Percentiles rank a stretch among this genome's conserved stretches.
Evolutionary conservation across 2,329 filamentous ascomycete genomes (phyloP).

Genomic region (Hymenoscyphus salicellus): DNA sequence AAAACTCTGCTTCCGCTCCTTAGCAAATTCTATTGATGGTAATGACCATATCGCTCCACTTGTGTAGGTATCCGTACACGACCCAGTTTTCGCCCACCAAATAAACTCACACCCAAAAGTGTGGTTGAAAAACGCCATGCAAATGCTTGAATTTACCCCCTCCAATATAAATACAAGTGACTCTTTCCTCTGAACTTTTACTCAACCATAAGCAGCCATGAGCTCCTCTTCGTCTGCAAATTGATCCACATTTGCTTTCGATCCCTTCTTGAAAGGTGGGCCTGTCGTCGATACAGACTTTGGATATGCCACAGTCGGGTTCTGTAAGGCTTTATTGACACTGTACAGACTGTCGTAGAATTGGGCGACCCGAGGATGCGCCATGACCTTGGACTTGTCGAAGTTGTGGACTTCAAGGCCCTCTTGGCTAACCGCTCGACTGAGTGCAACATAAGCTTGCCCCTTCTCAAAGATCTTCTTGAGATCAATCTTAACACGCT

Average conservation of each 20-base stretch:
- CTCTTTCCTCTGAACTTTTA: not conserved
- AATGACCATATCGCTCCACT: not conserved
- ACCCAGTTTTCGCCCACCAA: not conserved
- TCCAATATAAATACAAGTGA: not conserved
- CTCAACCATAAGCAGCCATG: constrained; percentile 45
- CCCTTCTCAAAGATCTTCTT: constrained; percentile 94
- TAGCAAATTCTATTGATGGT: constrained; percentile 1
- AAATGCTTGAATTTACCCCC: constrained; percentile 7
- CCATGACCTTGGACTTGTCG: constrained; percentile 87
- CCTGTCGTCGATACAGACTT: constrained; percentile 23
- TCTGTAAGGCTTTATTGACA: constrained; percentile 53
- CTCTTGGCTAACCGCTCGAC: constrained; percentile 81
- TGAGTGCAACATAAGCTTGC: constrained; percentile 94
- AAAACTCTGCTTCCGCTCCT: not conserved
- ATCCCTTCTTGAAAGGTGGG: constrained; percentile 22
- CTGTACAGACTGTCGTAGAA: constrained; percentile 84
- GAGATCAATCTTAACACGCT: constrained; percentile 90
- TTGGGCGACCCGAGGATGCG: constrained; percentile 77
- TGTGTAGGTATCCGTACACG: not conserved
- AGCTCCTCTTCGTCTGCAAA: constrained; percentile 49
- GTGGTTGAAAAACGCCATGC: constrained; percentile 8
- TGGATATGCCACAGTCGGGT: constrained; percentile 31
- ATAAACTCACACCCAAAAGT: not conserved
- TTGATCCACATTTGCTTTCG: constrained; percentile 5
- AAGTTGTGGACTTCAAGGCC: constrained; percentile 88